Base-by-base conservation (phyloP, 345 rosid genomes). In the Populus tremula region DNA sequence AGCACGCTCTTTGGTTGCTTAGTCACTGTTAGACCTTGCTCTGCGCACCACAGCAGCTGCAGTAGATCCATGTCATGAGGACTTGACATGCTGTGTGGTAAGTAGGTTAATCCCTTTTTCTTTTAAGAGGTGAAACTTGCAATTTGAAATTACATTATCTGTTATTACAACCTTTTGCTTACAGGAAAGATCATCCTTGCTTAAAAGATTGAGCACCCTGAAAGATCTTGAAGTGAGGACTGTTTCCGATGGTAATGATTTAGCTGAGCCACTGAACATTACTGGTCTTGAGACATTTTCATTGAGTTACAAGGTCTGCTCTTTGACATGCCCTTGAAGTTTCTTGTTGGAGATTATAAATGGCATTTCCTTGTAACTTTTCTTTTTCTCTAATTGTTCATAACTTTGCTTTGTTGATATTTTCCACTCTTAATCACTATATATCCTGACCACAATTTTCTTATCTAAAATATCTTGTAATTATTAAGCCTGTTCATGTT, bases 1-100 rank as follows among this genome's bases (percentile, higher is more conserved):
- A 69, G 64, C 47, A 18, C 68, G 5, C 21, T 49, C 74, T 69
- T 65, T 62, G n/a, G 27, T 67, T 67, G 31, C 76, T 16, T 77
- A 96, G 98, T 93, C 99, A 81, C 85, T 96, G 76, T 91, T 93
- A 86, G 99, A 96, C 87, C 97, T 96, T 81, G 99, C 99, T 82
- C 83, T 93, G 72, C 94, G 94, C 68, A 88, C 96, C 47, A 92
- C 98, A 74, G 96, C 98, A 56, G 99, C 98, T 84, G 96, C 94
- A 39, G 92, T 97, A 79, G 98, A 96, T 87, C 98, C 97, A 79
- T 90, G 97, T 82, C 93, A 93, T 49, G 98, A 92, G 86, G 98
- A 96, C 87, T 87, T 96, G 85, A 93, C 96, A 71, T 93, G 99
- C 84, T 88, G 88, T 84, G 94, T 96, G 86, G 99, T 96, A 84